Evolutionary conservation across 2,329 filamentous ascomycete genomes (phyloP), one percentile per base, ranked within the genome.

Genomic region (Fusarium sp.): DNA sequence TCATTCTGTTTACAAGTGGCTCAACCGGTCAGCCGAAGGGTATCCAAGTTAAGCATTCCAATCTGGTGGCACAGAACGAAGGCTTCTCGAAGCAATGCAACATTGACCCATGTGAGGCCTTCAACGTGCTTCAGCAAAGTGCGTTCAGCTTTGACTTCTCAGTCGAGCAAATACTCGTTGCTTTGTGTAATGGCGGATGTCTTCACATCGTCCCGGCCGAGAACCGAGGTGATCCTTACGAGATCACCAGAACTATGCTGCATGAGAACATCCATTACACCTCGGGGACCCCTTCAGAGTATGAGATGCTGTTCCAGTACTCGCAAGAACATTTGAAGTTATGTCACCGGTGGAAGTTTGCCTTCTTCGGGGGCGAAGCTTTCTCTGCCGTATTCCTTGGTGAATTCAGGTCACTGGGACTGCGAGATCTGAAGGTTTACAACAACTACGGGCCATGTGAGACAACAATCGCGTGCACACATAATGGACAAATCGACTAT

Each of bases 1-100:
- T 33, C 20, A 52, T 36, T 6, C 20, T 42, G 2, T 52, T 42
- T 11, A 52, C 49, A 4, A 42, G 49, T 6, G 49, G 49, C 3
- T 52, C 49, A 11, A 52, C 49, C 4, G 49, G 39, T 10, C 29
- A 52, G 11, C 55, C 55, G 4, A 58, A 58, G 11, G 55, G 55
- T 8, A 40, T 58, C 2, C 21, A 39, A 37, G 11, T 52, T n/a
- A 52, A 23, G 9, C 54, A 58, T 21, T 27, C 40, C 2, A 43
- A 43, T 15, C 33, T 51, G 11, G 11, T n/a, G 14, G 17, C 36
- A 13, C 36, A 55, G 4, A 18, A 31, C 7, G 52, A 55, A 41
- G 52, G 36, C 6, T 55, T 23, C n/a, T 41, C 42, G 4, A 33
- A 40, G 27, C n/a, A 18, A 3, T 55, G 37, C 25, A 20, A 40